phyloP scores from a whole-genome alignment of 768 basidiomycete species.

The Agrocybe chaxingu region DNA sequence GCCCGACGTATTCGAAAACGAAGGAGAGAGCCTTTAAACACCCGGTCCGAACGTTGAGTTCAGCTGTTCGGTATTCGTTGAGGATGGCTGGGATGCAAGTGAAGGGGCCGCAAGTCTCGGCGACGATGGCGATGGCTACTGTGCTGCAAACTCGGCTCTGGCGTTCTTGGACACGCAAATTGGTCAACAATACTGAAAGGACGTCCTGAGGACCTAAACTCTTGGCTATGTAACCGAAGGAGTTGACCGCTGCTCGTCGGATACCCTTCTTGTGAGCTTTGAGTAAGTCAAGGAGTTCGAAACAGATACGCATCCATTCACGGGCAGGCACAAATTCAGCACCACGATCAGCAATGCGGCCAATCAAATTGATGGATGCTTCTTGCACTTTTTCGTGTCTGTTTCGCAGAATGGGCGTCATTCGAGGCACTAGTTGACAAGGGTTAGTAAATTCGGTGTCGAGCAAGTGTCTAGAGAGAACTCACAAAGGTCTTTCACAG shows the following conservation, averaged over 20 bases:
- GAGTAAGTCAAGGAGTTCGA: conserved; percentile 92
- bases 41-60: conserved; percentile 97
- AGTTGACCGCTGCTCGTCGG: conserved; percentile 97
- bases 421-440: conserved; percentile 78
- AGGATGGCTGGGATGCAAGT: conserved; percentile 98
- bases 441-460: not conserved
- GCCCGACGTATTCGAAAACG: conserved; percentile 99
- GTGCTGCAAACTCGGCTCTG: conserved; percentile 98
- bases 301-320: conserved; percentile 99
- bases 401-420: conserved; percentile 99
- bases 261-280: conserved; percentile 99
- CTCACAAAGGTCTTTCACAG: conserved; percentile 97
- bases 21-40: conserved; percentile 98
- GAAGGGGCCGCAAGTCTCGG: conserved; percentile 94
- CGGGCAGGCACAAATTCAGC: conserved; percentile 98
- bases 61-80: conserved; percentile 97
- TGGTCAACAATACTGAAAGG: conserved; percentile 90
- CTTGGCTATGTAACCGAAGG: conserved; percentile 99
- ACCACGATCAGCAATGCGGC: conserved; percentile 98
- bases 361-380: conserved; percentile 98
- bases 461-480: conserved; percentile 17
- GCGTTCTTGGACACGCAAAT: conserved; percentile 96
- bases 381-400: conserved; percentile 99
- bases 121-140: conserved; percentile 95
- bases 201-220: conserved; percentile 99